Conservation (phyloP, 192 early-diverging fungal genomes). For the Diversispora epigaea region DNA sequence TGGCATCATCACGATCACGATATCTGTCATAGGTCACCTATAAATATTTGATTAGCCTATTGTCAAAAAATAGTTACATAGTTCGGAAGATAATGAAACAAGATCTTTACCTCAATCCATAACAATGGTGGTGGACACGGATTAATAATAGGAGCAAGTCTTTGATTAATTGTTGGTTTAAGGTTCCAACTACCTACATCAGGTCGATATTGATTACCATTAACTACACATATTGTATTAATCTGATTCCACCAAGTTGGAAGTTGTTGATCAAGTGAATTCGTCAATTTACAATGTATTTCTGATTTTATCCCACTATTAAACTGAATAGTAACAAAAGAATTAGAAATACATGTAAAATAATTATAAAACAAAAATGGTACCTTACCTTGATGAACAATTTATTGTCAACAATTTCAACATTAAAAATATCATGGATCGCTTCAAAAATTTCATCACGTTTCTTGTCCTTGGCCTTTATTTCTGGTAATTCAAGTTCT, state of each 20-base stretch:
- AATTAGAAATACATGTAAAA: slow-evolving; percentile 17
- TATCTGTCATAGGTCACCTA: too few relatives aligned
- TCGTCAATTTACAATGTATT: slow-evolving; percentile 16
- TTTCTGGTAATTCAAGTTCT: neutral
- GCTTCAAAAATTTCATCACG: slow-evolving; percentile 29
- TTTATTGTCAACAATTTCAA: slow-evolving; percentile 26
- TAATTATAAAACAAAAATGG: slow-evolving; percentile 23
- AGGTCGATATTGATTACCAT: slow-evolving; percentile 21
- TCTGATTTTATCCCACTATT: slow-evolving; percentile 1
- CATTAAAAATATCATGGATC: slow-evolving; percentile 22
- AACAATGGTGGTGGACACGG: slow-evolving; percentile 1
- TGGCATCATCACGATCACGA: slow-evolving; percentile 24
- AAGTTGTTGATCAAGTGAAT: slow-evolving; percentile 19
- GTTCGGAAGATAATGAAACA: too few relatives aligned
- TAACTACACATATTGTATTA: neutral
- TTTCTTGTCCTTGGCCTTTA: slow-evolving; percentile 29
- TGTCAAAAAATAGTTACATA: too few relatives aligned
- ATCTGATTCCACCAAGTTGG: neutral
- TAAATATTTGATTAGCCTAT: too few relatives aligned
- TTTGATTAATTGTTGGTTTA: slow-evolving; percentile 11
- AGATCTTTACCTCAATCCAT: slow-evolving; percentile 21
- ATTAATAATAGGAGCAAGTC: neutral
- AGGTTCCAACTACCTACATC: slow-evolving; percentile 11
- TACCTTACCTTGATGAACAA: slow-evolving; percentile 11
- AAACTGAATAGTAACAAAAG: slow-evolving; percentile 26